Percentiles rank a stretch among this genome's conserved stretches.
Evolutionary conservation across 305 asterid genomes (phyloP).

Genomic region (Solanum chacoense): DNA sequence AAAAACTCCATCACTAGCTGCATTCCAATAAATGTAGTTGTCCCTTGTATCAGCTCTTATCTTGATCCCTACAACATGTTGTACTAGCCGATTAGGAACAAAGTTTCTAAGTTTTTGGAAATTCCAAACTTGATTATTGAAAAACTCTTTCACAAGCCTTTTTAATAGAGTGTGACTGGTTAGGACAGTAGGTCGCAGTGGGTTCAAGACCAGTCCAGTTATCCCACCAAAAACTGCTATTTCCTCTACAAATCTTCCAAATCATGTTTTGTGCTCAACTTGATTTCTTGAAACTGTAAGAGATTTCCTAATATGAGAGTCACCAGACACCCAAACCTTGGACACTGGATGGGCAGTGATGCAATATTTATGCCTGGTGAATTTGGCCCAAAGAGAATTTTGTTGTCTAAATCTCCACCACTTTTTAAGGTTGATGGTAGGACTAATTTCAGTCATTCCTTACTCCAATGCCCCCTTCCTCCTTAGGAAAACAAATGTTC

Average conservation of each 20-base stretch:
- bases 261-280: too few species aligned
- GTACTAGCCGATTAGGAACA: background rate
- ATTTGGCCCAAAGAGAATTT: background rate
- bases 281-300: background rate
- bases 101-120: background rate
- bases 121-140: background rate
- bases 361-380: background rate
- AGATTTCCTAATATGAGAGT: background rate
- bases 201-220: background rate
- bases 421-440: background rate
- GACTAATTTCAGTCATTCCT: too few species aligned
- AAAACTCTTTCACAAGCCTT: background rate
- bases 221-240: background rate
- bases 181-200: background rate
- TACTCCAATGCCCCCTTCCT: too few species aligned
- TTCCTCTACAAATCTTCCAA: too few species aligned
- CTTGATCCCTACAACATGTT: background rate
- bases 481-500: too few species aligned
- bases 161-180: background rate
- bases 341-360: background rate
- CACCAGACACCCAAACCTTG: background rate
- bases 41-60: background rate
- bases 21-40: background rate
- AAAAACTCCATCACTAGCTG: background rate
- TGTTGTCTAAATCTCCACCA: background rate